Evolutionary conservation across 2,329 filamentous ascomycete genomes (phyloP), one percentile per base, ranked within the genome.

Genomic region (Ceratocystis variospora): DNA sequence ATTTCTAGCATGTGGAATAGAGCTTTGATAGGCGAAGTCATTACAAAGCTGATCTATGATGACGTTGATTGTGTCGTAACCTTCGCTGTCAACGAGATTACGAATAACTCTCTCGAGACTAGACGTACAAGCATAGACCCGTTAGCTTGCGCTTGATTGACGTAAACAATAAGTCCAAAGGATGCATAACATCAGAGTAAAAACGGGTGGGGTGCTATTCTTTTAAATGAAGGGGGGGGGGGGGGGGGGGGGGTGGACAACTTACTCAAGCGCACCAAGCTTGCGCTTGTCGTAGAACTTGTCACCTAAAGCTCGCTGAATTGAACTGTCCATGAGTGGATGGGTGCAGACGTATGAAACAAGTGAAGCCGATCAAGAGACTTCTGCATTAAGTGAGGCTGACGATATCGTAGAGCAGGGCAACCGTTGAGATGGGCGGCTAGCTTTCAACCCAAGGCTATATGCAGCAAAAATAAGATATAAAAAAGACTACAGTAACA

Each of bases 251-350:
- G 17, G 22, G 22, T 25, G 22, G 22, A 25, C 68, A 63, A 79
- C 88, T 73, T 86, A 96, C 91, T 99, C 94, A 67, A 99, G 84
- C 72, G 95, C 94, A 70, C 94, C 94, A 73, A 91, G 87, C 77
- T 99, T 99, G 74, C 95, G 86, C 80, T 95, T 96, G 75, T 99
- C 94, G 76, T 99, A 99, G 74, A 97, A 87, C 83, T 96, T 99
- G 79, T 99, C 94, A 75, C 95, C 96, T 74, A 99, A 81, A 71
- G 92, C 83, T 72, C 93, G 89, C 77, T 95, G 90, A 74, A 96
- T 90, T 74, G 86, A 87, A 73, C 84, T 81, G 79, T 97, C 93
- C 92, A 97, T 96, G 72, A 67, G 73, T 72, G 15, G 28, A 17
- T 25, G 72, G 67, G 73, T 72, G 6, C 44, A 19, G 19, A 7